Evolutionary conservation across 179 eudicot species (phyloP).

Genomic region (Silene vulgaris): DNA sequence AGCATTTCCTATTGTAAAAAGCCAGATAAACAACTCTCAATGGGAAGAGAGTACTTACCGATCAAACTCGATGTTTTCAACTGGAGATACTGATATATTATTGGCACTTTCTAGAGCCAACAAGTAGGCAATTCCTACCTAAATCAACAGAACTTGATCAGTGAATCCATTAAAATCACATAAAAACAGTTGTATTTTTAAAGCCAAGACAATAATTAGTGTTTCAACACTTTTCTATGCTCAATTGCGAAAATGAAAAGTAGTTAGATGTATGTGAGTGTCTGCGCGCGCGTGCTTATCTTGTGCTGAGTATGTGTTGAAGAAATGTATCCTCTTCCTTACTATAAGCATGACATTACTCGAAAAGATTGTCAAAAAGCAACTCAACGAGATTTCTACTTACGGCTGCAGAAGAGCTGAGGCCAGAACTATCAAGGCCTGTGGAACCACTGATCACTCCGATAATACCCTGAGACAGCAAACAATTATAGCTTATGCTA

Average conservation of each 20-base stretch:
- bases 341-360: background rate
- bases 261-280: background rate
- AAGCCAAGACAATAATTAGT: background rate
- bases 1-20: background rate
- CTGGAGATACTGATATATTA: slow-evolving; percentile 54
- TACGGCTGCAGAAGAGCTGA: slow-evolving; percentile 99
- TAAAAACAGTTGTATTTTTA: background rate
- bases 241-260: background rate
- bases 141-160: slow-evolving; percentile 5
- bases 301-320: no score
- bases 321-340: background rate
- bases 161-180: slow-evolving; percentile 1
- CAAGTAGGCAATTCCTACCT: slow-evolving; percentile 96
- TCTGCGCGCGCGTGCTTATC: background rate
- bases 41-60: slow-evolving; percentile 40
- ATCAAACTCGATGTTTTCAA: slow-evolving; percentile 88
- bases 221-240: no score
- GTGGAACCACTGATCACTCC: slow-evolving; percentile 74
- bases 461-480: slow-evolving; percentile 66
- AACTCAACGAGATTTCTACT: slow-evolving; percentile 31
- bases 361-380: background rate
- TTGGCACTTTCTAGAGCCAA: slow-evolving; percentile 92
- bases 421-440: slow-evolving; percentile 95
- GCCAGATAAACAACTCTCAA: background rate
- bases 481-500: slow-evolving; percentile 8